Conservation (phyloP, 768 basidiomycete genomes). For the Pleurotus salmoneostramineus region DNA sequence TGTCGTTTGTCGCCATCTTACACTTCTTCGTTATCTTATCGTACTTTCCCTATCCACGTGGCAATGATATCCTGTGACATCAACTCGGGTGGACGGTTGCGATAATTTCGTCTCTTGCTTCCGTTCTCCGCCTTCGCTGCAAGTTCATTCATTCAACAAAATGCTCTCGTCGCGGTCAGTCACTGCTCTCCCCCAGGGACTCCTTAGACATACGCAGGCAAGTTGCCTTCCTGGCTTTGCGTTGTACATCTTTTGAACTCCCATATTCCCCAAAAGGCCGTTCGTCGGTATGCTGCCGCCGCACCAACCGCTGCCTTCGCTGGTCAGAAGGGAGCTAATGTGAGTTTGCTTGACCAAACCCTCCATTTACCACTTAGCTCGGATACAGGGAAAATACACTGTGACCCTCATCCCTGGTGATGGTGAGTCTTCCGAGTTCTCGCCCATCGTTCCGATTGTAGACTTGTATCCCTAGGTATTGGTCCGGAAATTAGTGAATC, state of each 20-base stretch:
- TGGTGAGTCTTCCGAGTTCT: slow-evolving; percentile 44
- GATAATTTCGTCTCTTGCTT: slow-evolving; percentile 8
- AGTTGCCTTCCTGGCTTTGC: not conserved
- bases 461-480: slow-evolving; percentile 60
- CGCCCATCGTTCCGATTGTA: not conserved
- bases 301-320: slow-evolving; percentile 88
- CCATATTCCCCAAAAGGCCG: slow-evolving; percentile 30
- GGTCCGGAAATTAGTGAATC: slow-evolving; percentile 98
- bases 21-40: slow-evolving; percentile 11
- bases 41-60: slow-evolving; percentile 8
- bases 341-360: slow-evolving; percentile 34
- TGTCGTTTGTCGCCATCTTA: slow-evolving; percentile 6
- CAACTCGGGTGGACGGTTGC: slow-evolving; percentile 1
- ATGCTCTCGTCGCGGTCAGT: slow-evolving; percentile 65
- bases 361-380: too few relatives aligned
- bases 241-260: slow-evolving; percentile 10
- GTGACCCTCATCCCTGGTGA: slow-evolving; percentile 97
- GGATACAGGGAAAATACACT: slow-evolving; percentile 83
- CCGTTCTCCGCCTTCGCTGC: slow-evolving; percentile 5
- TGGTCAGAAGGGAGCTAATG: slow-evolving; percentile 84
- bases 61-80: slow-evolving; percentile 2
- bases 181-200: slow-evolving; percentile 50
- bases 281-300: slow-evolving; percentile 67
- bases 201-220: slow-evolving; percentile 47
- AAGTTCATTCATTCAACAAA: slow-evolving; percentile 10